Evolutionary conservation across 352 stramenopile genomes (phyloP).

Genomic region (Phytophthora aleatoria): DNA sequence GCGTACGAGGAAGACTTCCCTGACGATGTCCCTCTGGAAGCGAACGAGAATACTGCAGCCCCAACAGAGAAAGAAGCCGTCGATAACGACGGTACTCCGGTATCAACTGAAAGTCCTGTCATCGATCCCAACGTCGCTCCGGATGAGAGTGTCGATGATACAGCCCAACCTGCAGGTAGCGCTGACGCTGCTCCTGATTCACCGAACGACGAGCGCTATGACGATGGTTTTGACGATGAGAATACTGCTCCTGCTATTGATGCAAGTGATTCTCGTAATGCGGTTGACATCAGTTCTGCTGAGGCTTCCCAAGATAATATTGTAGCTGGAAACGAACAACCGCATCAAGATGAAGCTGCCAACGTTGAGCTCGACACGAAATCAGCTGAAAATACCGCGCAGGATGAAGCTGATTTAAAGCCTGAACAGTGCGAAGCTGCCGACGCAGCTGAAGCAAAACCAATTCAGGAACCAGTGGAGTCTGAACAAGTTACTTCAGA

Average conservation of each 20-base stretch:
- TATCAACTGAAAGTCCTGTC: slow-evolving; percentile 1
- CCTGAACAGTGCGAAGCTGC: slow-evolving; percentile 2
- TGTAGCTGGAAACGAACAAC: not conserved
- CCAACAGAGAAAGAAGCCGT: not conserved
- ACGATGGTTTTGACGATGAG: slow-evolving; percentile 43
- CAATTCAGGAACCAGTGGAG: not conserved
- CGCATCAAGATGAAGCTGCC: slow-evolving; percentile 1
- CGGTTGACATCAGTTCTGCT: not conserved
- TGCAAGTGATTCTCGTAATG: not conserved
- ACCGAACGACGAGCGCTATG: slow-evolving; percentile 23
- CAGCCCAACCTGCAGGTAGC: not conserved
- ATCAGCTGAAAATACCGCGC: not conserved
- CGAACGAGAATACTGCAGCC: slow-evolving; percentile 1
- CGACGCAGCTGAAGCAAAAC: not conserved
- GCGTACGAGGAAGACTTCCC: slow-evolving; percentile 25
- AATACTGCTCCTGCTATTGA: slow-evolving; percentile 2
- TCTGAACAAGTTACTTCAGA: not conserved
- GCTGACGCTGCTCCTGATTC: not conserved
- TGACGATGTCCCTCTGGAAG: slow-evolving; percentile 1
- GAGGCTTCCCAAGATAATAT: not conserved
- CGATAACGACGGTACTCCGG: not conserved
- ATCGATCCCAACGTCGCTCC: not conserved
- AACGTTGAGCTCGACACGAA: not conserved
- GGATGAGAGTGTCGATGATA: not conserved
- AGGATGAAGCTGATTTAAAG: slow-evolving; percentile 1